Evolutionary conservation across 2,329 filamentous ascomycete genomes (phyloP), one percentile per base, ranked within the genome.

Genomic region (Corinectria fuckeliana): DNA sequence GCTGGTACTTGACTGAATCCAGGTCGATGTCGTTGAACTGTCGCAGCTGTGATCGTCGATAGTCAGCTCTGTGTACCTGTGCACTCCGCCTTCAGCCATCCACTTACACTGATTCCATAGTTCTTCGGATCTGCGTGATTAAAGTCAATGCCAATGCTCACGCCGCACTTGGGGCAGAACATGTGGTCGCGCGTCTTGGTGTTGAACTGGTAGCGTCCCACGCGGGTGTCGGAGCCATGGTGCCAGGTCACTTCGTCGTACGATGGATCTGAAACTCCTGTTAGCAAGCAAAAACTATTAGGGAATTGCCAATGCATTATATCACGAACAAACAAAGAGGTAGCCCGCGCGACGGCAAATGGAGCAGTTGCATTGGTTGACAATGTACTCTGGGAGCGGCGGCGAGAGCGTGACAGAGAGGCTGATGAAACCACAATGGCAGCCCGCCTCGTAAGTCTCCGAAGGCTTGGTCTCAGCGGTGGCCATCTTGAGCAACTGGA

Each of bases 301-400:
- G 7, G n/a, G 3, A 36, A 16, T n/a, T 3, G 32, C n/a, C 4
- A 18, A 36, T 36, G 32, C 16, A 1, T 8, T 9, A 30, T 10
- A 14, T 36, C 16, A 38, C 61, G 38, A 42, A 80, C 79, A 83
- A 41, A 84, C 75, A 25, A 85, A 74, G 21, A 85, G 73, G 58
- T 84, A 84, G 0, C 83, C 83, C 32, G 80, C 77, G n/a, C 80
- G 76, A 1, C 73, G 69, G 67, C 83, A 85, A 57, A 81, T 80
- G 32, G 82, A 85, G 70, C 84, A 86, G 66, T 80, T 83, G 75
- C 84, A 86, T 18, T 77, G 68, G n/a, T 80, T 45, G 4, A 83
- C 76, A 58, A 76, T 71, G 62, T 80, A 74, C 62, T 80, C 72
- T 4, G 78, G 74, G 25, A 85, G 74, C 23, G 81, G 78, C 21